Evolutionary conservation across 108 stramenopile species (phyloP).

Genomic region (Conticribra weissflogii): DNA sequence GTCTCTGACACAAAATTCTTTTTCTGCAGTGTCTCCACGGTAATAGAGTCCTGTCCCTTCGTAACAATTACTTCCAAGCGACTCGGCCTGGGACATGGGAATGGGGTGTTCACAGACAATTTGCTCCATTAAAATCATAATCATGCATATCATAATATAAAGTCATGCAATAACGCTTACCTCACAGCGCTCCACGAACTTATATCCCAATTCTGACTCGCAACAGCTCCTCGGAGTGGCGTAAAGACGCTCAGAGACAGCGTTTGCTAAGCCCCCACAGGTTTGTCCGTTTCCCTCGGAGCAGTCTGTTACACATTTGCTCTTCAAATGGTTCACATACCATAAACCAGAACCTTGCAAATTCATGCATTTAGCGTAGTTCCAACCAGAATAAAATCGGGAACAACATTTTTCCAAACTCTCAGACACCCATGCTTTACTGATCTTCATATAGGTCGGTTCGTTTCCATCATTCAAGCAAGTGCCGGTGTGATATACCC

Average conservation of each 20-base stretch:
- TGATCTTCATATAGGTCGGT: constrained; percentile 3
- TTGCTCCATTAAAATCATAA: neutral
- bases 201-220: neutral
- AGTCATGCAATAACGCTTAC: neutral
- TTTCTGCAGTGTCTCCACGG: constrained; percentile 10
- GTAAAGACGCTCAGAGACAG: constrained; percentile 4
- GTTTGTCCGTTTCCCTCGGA: neutral
- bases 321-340: neutral
- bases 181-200: constrained; percentile 5
- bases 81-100: constrained; percentile 14
- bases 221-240: constrained; percentile 15
- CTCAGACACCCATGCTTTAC: constrained; percentile 3
- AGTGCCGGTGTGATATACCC: constrained; percentile 2
- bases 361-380: constrained; percentile 10
- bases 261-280: constrained; percentile 15
- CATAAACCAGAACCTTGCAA: constrained; percentile 15
- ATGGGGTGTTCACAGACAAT: no score
- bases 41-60: constrained; percentile 14
- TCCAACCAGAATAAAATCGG: constrained; percentile 5
- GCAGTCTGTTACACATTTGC: constrained; percentile 19
- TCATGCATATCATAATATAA: neutral
- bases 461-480: constrained; percentile 12
- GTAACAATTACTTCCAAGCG: constrained; percentile 9
- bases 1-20: constrained; percentile 6
- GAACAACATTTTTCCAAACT: constrained; percentile 9